These are phyloP conservation scores for Hanseniaspora lindneri DNA, from an alignment of 805 yeast species.

Conservation along the genomic window DNA sequence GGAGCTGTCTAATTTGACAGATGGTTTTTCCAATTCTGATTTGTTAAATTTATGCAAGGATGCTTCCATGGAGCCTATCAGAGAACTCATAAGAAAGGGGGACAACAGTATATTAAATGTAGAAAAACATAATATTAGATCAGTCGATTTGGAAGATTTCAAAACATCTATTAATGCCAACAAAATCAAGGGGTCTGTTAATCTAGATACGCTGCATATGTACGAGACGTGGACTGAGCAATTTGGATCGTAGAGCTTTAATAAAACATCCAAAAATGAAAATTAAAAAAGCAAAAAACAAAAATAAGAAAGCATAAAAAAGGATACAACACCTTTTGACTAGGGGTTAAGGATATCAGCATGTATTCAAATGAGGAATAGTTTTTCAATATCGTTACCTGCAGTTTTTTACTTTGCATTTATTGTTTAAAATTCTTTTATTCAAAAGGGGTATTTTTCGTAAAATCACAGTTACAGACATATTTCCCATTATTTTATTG, in stretches of 20 bases:
- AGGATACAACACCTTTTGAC: too few species aligned
- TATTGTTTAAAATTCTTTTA: too few species aligned
- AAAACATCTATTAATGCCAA: constrained; percentile 45
- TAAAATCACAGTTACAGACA: too few species aligned
- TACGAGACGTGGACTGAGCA: constrained; percentile 82
- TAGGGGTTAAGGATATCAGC: background rate
- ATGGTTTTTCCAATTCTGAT: constrained; percentile 86
- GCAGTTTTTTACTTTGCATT: too few species aligned
- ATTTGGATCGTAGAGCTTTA: constrained; percentile 83
- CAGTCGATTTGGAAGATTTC: constrained; percentile 64
- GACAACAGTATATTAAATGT: constrained; percentile 55
- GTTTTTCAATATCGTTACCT: background rate
- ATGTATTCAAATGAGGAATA: background rate
- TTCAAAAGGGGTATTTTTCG: too few species aligned
- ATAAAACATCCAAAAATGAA: constrained; percentile 23
- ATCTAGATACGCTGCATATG: constrained; percentile 59
- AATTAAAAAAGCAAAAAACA: too few species aligned
- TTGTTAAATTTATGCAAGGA: constrained; percentile 88
- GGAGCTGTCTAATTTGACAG: constrained; percentile 38
- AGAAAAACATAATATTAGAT: constrained; percentile 63
- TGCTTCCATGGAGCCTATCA: constrained; percentile 94
- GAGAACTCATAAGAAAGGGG: constrained; percentile 51
- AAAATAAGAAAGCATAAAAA: background rate
- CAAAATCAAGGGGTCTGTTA: constrained; percentile 79
- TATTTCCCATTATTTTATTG: too few species aligned